phyloP scores from a whole-genome alignment of 106 monocot species.

The Apostasia shenzhenica region DNA sequence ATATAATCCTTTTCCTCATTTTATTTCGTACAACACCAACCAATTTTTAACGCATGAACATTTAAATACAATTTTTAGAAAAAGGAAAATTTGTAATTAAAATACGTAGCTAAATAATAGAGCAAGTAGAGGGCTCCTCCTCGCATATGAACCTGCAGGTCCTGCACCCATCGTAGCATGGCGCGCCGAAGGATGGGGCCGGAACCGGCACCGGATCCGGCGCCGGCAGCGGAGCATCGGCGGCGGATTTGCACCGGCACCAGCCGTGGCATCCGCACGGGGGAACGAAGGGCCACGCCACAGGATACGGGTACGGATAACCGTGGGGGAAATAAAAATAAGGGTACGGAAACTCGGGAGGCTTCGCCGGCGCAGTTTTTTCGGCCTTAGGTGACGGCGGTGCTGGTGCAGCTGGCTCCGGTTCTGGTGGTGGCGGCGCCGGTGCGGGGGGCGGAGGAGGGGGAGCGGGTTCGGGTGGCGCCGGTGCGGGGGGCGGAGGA shows the following conservation, averaged over 20 bases:
- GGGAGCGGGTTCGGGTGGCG: not conserved
- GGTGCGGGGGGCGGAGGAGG: not conserved
- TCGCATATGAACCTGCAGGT: slow-evolving; percentile 12
- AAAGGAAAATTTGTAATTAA: too few species aligned
- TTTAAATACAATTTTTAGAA: too few species aligned
- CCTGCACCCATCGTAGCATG: not conserved
- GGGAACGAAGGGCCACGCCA: not conserved
- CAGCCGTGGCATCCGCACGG: slow-evolving; percentile 4
- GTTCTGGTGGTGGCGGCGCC: not conserved
- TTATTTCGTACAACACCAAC: too few species aligned
- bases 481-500: not conserved
- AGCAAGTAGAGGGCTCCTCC: not conserved
- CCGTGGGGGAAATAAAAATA: not conserved
- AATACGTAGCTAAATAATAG: not conserved
- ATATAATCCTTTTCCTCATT: too few species aligned
- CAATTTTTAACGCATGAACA: too few species aligned
- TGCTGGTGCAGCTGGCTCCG: not conserved
- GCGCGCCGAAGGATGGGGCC: not conserved
- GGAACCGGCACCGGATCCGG: too few species aligned
- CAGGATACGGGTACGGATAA: slow-evolving; percentile 1
- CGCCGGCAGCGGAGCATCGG: not conserved
- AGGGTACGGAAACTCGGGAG: too few species aligned
- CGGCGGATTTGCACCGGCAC: not conserved
- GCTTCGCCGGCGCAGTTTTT: not conserved
- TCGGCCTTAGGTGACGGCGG: not conserved